Percentiles rank a stretch among this genome's conserved stretches.
Evolutionary conservation across 106 monocot genomes (phyloP).

Genomic region (Dendrobium officinale): DNA sequence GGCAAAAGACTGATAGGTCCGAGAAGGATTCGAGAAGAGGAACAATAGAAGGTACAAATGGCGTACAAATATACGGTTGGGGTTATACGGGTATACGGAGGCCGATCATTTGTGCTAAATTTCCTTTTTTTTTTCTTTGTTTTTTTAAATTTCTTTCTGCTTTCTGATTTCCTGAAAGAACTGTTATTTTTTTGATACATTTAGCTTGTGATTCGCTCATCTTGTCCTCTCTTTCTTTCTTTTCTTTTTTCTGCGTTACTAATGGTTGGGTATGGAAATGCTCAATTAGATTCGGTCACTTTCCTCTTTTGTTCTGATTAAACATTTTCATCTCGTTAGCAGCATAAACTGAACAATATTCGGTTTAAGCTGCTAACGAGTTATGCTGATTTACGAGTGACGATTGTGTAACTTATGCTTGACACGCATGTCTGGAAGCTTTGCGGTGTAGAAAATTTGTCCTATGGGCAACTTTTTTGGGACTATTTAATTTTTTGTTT

Average conservation of each 20-base stretch:
- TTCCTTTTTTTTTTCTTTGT: neutral
- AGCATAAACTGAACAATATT: no score
- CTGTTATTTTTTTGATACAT: neutral
- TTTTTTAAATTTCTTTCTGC: neutral
- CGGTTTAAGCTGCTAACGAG: no score
- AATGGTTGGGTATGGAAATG: neutral
- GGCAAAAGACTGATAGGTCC: neutral
- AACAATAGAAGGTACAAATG: neutral
- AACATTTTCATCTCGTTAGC: neutral
- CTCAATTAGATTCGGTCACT: neutral
- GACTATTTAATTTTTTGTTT: no score
- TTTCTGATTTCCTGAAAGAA: neutral
- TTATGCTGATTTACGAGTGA: no score
- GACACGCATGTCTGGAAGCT: no score
- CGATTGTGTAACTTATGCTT: no score
- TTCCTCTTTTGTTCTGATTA: neutral
- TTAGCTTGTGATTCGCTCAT: neutral
- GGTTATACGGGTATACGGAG: neutral
- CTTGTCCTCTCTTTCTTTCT: neutral
- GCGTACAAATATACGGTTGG: conserved; percentile 1
- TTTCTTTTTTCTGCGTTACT: neutral
- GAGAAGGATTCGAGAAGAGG: neutral
- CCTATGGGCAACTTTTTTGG: no score
- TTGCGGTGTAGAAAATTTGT: no score
- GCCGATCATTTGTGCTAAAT: neutral